Evolutionary conservation across 441 rosid genomes (phyloP).

Genomic region (Croton laevigatus): DNA sequence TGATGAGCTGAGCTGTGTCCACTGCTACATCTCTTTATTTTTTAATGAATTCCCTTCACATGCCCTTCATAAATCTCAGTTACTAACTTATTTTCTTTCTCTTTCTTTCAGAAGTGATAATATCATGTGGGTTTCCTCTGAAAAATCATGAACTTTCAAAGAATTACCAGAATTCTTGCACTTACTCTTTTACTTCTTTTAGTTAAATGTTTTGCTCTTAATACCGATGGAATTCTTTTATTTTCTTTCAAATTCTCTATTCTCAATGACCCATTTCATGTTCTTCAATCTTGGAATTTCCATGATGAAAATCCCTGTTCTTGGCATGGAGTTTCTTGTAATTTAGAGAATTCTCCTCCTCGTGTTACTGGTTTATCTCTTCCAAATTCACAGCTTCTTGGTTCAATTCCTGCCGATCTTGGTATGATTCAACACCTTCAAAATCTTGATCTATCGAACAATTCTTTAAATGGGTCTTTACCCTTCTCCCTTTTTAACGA

Average conservation of each 20-base stretch:
- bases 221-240: slow-evolving; percentile 69
- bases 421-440: slow-evolving; percentile 53
- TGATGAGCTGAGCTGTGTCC: slow-evolving; percentile 43
- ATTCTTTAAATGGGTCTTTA: slow-evolving; percentile 71
- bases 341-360: slow-evolving; percentile 23
- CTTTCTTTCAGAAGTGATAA: slow-evolving; percentile 26
- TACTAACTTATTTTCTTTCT: slow-evolving; percentile 16
- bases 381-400: slow-evolving; percentile 58
- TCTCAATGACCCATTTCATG: slow-evolving; percentile 53
- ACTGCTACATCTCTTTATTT: slow-evolving; percentile 1
- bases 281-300: slow-evolving; percentile 53
- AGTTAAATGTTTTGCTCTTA: slow-evolving; percentile 32
- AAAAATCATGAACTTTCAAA: slow-evolving; percentile 42
- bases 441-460: slow-evolving; percentile 70
- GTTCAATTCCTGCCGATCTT: slow-evolving; percentile 67
- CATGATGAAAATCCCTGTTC: slow-evolving; percentile 67
- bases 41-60: slow-evolving; percentile 31
- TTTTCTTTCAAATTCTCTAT: slow-evolving; percentile 65
- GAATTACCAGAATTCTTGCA: slow-evolving; percentile 24
- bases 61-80: slow-evolving; percentile 40
- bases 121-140: slow-evolving; percentile 36
- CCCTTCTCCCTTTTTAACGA: slow-evolving; percentile 55
- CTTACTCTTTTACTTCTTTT: slow-evolving; percentile 25
- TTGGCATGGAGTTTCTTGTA: slow-evolving; percentile 73
- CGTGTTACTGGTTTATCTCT: slow-evolving; percentile 59